Evolutionary conservation across 352 stramenopile species (phyloP), one percentile per base, ranked within the genome.

Genomic region (Pythium volutum): DNA sequence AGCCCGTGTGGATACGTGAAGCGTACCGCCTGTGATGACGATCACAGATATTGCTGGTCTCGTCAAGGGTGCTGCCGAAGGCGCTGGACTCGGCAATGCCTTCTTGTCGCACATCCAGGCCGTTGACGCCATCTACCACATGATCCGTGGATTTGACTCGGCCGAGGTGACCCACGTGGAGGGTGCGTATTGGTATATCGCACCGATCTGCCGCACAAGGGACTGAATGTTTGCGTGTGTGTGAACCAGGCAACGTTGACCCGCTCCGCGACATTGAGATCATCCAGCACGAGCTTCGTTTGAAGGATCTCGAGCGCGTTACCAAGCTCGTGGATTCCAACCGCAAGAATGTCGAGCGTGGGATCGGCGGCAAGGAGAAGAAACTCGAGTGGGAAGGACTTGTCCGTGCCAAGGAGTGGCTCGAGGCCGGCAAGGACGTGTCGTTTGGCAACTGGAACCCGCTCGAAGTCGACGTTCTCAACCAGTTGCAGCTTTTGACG

Each of bases 21-120:
- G 77, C 20, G 81, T 99, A 36, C 97, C 97, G 1, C 97, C 97
- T 18, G 92, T 98, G 34, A 92, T 99, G 45, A 97, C 96, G 61
- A 97, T 99, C 61, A 99, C 97, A 36, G 98, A 99, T 81, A 99
- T 99, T 80, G 98, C 98, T 31, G 98, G 98, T 55, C 88, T 99
- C 20, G 98, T 99, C 64, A 89, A 91, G 36, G 97, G 94, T 27
- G 98, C 98, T 27, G 90, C 95, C 12, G 97, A 99, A 70, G 98
- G 98, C 65, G 96, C 95, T 8, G 98, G 98, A 60, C 85, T 99
- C 15, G 98, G 98, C 22, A 99, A 99, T 74, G 96, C 95, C 23
- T 99, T 99, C 79, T 81, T 99, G 69, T 98, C 91, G 59, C 97
- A 99, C 78, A 99, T 99, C 80, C 88, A 97, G 52, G 97, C 97